Evolutionary conservation across 129 eudicot genomes (phyloP), one percentile per base, ranked within the genome.

Genomic region (Saposhnikovia divaricata): DNA sequence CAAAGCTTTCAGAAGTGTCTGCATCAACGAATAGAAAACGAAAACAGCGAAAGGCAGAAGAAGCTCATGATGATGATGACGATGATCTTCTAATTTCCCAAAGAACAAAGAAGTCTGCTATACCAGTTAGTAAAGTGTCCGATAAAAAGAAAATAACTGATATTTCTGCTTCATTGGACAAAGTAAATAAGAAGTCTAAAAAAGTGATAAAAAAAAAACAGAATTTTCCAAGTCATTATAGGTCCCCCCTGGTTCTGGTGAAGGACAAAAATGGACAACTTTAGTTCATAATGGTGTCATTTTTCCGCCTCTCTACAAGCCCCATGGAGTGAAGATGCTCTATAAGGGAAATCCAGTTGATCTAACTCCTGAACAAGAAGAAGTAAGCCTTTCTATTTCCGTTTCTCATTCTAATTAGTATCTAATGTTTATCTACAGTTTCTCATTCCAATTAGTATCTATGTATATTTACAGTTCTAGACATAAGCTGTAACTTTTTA

Each of bases 311-410:
- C 91, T 89, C 16, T 96, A 96, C 89, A 85, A 88, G 80, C 98
- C 98, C 77, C 98, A 96, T 84, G 97, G 96, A 79, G 90, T 96
- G 68, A 92, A 92, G 83, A 92, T 96, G 87, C 92, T 90, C 79
- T 92, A 96, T 81, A 87, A 96, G 77, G 93, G 93, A 63, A 81
- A 88, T 76, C 95, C 95, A 38, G 93, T 96, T 72, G 87, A 85
- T 72, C 85, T 96, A 77, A 89, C 97, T n/a, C 97, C 99, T 42
- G 96, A 88, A 84, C 99, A 96, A 77, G 99, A 96, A 81, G 99
- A 96, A 97, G 99, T 96, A 53, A 81, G 72, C 72, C 73, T 83
- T 78, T 77, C 55, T 84, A 72, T 81, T 76, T 77, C 78, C 39
- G 78, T 14, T 47, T 73, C 77, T 73, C 5, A 14, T 23, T 51